A percentile compares a stretch with the other conserved stretches of the same genome.
These are phyloP conservation scores for Stipa capillata DNA, from an alignment of 176 grass and related monocot genomes.

Conservation along the genomic window DNA sequence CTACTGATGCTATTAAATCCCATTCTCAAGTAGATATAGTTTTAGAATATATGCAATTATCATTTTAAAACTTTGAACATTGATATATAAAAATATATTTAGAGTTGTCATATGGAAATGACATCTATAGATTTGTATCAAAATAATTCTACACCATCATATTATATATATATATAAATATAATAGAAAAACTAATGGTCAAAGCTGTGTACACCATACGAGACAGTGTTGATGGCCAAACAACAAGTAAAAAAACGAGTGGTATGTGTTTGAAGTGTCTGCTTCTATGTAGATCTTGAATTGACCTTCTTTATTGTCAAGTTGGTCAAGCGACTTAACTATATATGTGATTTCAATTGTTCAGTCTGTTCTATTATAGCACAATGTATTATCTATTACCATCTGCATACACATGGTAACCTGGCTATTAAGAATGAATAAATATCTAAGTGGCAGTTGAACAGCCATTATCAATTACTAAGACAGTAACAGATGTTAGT, in stretches of 20 bases:
- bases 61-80: neutral
- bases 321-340: neutral
- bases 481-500: neutral
- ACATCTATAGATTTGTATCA: too few species aligned
- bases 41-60: neutral
- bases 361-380: neutral
- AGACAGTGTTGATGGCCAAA: too few species aligned
- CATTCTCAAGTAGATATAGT: neutral
- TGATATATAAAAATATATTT: too few species aligned
- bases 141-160: too few species aligned
- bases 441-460: neutral
- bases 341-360: neutral
- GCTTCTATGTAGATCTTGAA: neutral
- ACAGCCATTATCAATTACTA: neutral
- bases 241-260: too few species aligned
- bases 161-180: too few species aligned
- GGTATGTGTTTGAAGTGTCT: neutral
- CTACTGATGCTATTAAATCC: neutral
- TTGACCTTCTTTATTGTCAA: neutral
- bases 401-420: neutral
- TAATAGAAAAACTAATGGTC: too few species aligned
- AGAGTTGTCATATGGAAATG: too few species aligned
- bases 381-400: neutral
- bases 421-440: neutral
- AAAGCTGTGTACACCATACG: too few species aligned